Conservation (phyloP, 768 basidiomycete genomes). For the Cantharellus anzutake region DNA sequence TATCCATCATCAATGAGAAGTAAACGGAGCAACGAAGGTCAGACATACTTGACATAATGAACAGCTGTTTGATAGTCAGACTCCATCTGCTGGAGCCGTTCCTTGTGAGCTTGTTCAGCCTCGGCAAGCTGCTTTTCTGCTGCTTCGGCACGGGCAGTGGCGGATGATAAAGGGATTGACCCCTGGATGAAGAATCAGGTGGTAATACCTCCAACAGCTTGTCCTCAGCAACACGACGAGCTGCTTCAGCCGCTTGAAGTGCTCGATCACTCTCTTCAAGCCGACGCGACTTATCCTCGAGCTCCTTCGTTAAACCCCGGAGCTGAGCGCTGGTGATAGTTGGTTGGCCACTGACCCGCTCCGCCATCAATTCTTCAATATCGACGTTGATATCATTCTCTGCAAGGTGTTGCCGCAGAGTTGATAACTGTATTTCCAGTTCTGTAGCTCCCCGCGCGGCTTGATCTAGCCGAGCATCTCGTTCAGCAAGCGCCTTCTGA, state of each 20-base stretch:
- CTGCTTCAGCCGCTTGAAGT: constrained; percentile 40
- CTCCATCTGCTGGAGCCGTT: constrained; percentile 74
- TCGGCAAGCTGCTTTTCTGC: constrained; percentile 65
- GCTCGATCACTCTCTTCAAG: constrained; percentile 65
- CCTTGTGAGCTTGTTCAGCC: constrained; percentile 57
- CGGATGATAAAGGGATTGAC: constrained; percentile 26
- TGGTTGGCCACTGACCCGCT: constrained; percentile 14
- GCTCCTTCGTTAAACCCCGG: constrained; percentile 56
- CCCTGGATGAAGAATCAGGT: constrained; percentile 37
- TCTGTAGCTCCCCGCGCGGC: constrained; percentile 48
- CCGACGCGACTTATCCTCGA: constrained; percentile 50
- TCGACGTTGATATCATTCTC: constrained; percentile 73
- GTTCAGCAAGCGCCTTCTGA: constrained; percentile 46
- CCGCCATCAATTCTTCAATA: constrained; percentile 40
- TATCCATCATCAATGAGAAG: neutral
- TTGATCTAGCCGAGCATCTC: constrained; percentile 45
- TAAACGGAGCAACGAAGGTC: constrained; percentile 15
- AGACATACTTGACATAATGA: constrained; percentile 73
- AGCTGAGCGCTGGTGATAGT: constrained; percentile 25
- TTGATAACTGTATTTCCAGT: constrained; percentile 48
- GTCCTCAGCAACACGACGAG: constrained; percentile 56
- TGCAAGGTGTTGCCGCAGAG: constrained; percentile 69
- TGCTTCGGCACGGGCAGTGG: constrained; percentile 33
- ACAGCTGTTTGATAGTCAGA: constrained; percentile 93
- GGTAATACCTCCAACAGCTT: constrained; percentile 40